Evolutionary conservation across 2,329 filamentous ascomycete genomes (phyloP).

Genomic region (Fusarium sp.): DNA sequence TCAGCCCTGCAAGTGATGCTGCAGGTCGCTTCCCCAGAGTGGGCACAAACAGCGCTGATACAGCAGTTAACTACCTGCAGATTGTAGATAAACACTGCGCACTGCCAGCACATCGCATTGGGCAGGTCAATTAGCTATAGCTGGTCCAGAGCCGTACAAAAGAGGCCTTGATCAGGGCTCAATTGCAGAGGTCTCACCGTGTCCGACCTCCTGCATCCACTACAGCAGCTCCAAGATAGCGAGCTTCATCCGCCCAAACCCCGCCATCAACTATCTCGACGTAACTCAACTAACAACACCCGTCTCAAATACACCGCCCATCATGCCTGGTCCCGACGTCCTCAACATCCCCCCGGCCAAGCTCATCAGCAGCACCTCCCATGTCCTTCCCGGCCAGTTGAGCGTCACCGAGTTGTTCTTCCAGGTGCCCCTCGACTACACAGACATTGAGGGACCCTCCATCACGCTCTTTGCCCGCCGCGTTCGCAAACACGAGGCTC

Average conservation of each 20-base stretch:
- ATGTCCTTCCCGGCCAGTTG: constrained; percentile 71
- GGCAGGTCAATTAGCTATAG: background rate
- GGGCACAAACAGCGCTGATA: background rate
- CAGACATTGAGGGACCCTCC: constrained; percentile 67
- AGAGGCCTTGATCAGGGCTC: background rate
- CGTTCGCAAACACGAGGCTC: constrained; percentile 74
- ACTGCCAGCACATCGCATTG: background rate
- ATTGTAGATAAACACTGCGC: background rate
- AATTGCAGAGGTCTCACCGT: background rate
- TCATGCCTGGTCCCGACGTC: constrained; percentile 27
- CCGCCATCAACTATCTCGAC: constrained; percentile 24
- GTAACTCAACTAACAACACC: background rate
- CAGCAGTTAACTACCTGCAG: background rate
- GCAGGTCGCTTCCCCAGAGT: background rate
- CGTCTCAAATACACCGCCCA: constrained; percentile 5
- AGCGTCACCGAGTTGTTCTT: constrained; percentile 87
- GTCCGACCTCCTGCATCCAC: background rate
- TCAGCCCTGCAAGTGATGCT: background rate
- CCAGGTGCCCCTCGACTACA: constrained; percentile 85
- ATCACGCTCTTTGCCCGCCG: constrained; percentile 84
- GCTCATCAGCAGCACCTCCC: constrained; percentile 56
- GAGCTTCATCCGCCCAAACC: constrained; percentile 12
- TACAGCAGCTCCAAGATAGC: background rate
- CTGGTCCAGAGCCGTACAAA: background rate
- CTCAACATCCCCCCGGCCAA: constrained; percentile 52